A percentile compares a stretch with the other conserved stretches of the same genome.
Evolutionary conservation across 208 protist genomes (phyloP).

Genomic region (Crithidia expoeki): DNA sequence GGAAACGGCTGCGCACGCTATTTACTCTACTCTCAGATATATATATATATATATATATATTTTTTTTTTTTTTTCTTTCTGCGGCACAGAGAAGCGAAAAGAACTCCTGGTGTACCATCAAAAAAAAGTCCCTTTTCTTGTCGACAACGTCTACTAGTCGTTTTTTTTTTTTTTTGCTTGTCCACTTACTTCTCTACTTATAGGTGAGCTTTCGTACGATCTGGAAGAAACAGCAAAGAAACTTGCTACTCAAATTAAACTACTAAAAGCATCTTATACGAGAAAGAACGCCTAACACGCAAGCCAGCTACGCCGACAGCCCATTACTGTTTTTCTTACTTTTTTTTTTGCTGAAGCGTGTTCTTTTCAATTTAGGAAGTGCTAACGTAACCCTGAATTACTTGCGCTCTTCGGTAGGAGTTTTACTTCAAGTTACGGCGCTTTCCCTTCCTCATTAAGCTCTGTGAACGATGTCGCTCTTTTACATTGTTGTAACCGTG

Average conservation of each 20-base stretch:
- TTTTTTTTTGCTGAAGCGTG: background rate
- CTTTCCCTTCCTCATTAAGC: no score
- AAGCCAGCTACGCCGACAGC: background rate
- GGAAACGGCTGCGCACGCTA: background rate
- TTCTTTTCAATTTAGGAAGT: background rate
- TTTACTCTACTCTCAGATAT: background rate
- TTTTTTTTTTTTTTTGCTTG: background rate
- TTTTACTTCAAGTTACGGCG: no score
- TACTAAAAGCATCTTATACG: no score
- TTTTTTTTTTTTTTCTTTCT: background rate
- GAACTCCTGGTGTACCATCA: constrained; percentile 1
- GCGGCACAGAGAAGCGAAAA: background rate
- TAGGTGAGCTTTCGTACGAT: background rate
- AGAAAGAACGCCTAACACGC: no score
- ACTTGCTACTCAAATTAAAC: no score
- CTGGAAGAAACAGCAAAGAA: background rate
- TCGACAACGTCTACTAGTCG: background rate
- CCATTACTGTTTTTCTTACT: constrained; percentile 12
- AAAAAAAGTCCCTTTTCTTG: background rate
- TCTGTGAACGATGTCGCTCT: constrained; percentile 18
- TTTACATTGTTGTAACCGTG: constrained; percentile 46
- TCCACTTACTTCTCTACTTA: background rate
- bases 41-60: background rate
- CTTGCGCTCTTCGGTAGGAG: no score
- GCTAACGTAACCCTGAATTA: no score